These are phyloP conservation scores for Platanthera zijinensis DNA, from an alignment of 106 monocot species.

Conservation along the genomic window DNA sequence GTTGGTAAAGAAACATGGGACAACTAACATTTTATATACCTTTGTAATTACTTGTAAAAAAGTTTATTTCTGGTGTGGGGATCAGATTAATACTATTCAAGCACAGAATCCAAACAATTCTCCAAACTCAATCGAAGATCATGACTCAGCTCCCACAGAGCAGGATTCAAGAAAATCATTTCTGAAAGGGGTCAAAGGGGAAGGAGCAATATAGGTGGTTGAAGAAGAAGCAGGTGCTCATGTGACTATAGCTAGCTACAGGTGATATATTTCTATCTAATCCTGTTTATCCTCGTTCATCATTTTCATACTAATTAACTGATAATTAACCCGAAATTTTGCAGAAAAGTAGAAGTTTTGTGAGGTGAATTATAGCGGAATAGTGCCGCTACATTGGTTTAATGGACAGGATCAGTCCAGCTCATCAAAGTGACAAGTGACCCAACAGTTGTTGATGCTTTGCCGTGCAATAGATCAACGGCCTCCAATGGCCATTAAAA, in stretches of 20 bases:
- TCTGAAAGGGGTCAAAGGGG: not conserved
- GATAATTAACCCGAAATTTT: not conserved
- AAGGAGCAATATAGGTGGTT: constrained; percentile 30
- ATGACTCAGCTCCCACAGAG: not conserved
- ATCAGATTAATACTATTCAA: constrained; percentile 6
- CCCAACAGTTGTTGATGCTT: too few relatives aligned
- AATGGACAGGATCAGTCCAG: too few relatives aligned
- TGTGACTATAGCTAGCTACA: constrained; percentile 30
- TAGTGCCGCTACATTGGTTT: too few relatives aligned
- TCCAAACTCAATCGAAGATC: not conserved
- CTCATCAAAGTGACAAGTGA: too few relatives aligned
- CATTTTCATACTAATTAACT: too few relatives aligned
- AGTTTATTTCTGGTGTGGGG: not conserved
- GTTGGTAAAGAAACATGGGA: not conserved
- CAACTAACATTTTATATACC: not conserved
- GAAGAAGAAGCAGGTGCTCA: constrained; percentile 68
- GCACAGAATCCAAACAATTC: not conserved
- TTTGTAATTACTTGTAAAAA: not conserved
- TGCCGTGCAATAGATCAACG: too few relatives aligned
- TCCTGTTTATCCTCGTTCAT: not conserved
- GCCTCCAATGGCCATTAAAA: too few relatives aligned
- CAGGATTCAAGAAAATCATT: too few relatives aligned
- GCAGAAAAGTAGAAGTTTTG: constrained; percentile 48
- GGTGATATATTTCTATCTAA: not conserved
- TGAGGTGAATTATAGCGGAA: constrained; percentile 48